Evolutionary conservation across 108 stramenopile species (phyloP).

Genomic region (Nannochloropsis gaditana): DNA sequence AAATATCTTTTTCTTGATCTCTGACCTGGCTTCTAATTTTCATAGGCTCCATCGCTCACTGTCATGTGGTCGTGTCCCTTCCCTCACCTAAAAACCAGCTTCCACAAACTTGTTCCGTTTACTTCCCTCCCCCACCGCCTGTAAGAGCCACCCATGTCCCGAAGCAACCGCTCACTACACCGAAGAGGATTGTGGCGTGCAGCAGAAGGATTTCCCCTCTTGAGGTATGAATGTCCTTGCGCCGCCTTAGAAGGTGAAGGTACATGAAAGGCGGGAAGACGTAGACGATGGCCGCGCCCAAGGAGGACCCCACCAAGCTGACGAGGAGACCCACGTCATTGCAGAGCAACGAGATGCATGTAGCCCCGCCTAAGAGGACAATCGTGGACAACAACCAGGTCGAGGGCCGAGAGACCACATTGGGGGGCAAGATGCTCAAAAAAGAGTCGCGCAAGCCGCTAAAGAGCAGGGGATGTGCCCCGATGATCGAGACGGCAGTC

Average conservation of each 20-base stretch:
- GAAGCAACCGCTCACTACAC: neutral
- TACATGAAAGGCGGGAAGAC: neutral
- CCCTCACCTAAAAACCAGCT: too few relatives aligned
- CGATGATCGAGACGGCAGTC: slow-evolving; percentile 26
- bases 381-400: neutral
- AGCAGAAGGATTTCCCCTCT: neutral
- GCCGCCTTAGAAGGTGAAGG: neutral
- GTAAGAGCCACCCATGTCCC: slow-evolving; percentile 1
- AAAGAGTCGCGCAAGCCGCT: slow-evolving; percentile 22
- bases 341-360: neutral
- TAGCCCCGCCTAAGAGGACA: neutral
- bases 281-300: neutral
- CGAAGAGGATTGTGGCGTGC: neutral
- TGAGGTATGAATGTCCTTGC: neutral
- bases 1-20: too few relatives aligned
- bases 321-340: slow-evolving; percentile 22
- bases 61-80: too few relatives aligned
- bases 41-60: too few relatives aligned
- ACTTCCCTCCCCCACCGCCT: neutral
- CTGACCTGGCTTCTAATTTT: too few relatives aligned
- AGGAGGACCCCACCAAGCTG: slow-evolving; percentile 11
- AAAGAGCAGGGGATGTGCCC: slow-evolving; percentile 24
- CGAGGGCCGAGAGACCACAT: neutral
- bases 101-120: too few relatives aligned
- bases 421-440: neutral